phyloP scores from a whole-genome alignment of 169 alveolate species.

The Amoebophrya sp. region DNA sequence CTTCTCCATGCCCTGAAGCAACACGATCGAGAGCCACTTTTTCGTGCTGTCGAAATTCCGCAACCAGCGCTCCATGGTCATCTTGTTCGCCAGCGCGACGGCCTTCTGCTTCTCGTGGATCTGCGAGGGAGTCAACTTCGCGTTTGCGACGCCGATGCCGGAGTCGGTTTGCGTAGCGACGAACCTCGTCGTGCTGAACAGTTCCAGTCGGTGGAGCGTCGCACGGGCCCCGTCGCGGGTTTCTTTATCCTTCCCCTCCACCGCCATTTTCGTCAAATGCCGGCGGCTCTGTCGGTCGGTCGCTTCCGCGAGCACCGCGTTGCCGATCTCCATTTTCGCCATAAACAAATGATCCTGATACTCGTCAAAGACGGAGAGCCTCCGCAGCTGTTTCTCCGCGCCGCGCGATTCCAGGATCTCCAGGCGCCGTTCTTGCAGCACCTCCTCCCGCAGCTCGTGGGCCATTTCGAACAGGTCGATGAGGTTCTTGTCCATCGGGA shows the following conservation, averaged over 20 bases:
- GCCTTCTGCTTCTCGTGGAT: not conserved
- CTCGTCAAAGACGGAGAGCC: not conserved
- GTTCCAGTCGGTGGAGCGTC: too few relatives aligned
- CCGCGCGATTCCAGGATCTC: not conserved
- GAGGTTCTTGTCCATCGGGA: not conserved
- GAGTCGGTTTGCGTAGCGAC: too few relatives aligned
- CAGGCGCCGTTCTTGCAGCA: not conserved
- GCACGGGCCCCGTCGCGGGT: not conserved
- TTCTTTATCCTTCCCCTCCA: not conserved
- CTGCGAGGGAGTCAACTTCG: too few relatives aligned
- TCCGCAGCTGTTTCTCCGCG: not conserved
- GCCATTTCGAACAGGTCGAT: not conserved
- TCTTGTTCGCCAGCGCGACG: not conserved
- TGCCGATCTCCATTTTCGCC: not conserved
- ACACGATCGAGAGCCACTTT: not conserved
- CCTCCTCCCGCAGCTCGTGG: not conserved
- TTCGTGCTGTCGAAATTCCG: not conserved
- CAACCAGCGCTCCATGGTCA: not conserved
- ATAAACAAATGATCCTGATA: not conserved
- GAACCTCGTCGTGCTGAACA: too few relatives aligned
- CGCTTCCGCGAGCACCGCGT: not conserved
- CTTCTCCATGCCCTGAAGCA: not conserved
- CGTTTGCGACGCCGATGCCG: too few relatives aligned
- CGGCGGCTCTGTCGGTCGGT: not conserved
- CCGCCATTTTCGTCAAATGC: not conserved